These are phyloP conservation scores for Phlyctochytrium arcticum DNA, from an alignment of 192 early-diverging fungal genomes.

Conservation along the genomic window DNA sequence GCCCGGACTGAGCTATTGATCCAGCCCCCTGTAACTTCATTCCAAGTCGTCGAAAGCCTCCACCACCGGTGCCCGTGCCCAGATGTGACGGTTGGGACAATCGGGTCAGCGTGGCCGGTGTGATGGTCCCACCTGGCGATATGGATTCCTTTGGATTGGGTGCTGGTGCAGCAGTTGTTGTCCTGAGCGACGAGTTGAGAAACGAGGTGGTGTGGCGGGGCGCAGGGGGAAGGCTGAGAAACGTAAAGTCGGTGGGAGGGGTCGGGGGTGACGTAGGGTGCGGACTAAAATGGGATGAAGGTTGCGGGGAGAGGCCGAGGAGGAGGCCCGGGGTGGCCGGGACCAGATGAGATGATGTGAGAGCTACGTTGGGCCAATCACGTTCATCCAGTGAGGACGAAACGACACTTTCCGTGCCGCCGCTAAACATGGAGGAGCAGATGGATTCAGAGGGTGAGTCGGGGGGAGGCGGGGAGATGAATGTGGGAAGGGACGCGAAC, in stretches of 20 bases:
- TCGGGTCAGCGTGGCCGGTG: background rate
- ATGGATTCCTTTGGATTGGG: background rate
- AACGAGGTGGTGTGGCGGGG: background rate
- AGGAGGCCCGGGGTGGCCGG: background rate
- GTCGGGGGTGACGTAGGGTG: background rate
- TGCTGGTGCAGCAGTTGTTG: background rate
- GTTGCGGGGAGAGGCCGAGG: background rate
- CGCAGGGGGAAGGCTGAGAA: background rate
- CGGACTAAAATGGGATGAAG: background rate
- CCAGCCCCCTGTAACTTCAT: no score
- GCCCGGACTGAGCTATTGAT: background rate
- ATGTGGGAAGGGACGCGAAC: conserved; percentile 8
- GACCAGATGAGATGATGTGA: background rate
- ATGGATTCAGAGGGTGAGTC: background rate
- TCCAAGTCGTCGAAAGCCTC: background rate
- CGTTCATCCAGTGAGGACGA: background rate
- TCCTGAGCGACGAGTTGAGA: background rate
- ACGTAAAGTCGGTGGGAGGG: no score
- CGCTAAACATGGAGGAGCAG: background rate
- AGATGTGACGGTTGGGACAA: background rate
- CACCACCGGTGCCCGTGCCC: background rate
- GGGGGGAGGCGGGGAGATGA: conserved; percentile 1
- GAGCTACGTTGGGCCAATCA: background rate
- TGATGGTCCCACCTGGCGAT: background rate
- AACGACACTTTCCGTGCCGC: background rate